Conservation (phyloP, 805 yeast species). For the Candida insectalens region DNA sequence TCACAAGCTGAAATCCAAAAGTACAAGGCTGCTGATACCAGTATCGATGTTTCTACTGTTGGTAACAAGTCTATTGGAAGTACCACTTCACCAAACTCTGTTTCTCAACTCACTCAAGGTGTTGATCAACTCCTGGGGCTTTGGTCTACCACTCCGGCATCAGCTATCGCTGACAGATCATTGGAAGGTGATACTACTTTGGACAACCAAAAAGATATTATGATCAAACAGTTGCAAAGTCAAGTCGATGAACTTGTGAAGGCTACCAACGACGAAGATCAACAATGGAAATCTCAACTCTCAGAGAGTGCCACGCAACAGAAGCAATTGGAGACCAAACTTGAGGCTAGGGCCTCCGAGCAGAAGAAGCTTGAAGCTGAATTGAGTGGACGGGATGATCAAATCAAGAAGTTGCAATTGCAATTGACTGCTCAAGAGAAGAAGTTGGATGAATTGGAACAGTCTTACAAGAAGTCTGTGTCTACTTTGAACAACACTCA, state of each 20-base stretch:
- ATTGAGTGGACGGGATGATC: too few species aligned
- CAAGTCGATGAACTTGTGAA: slow-evolving; percentile 48
- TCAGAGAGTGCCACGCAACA: slow-evolving; percentile 17
- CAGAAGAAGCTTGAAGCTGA: too few species aligned
- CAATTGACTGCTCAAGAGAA: slow-evolving; percentile 17
- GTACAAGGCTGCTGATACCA: not conserved
- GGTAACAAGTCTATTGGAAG: not conserved
- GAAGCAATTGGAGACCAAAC: too few species aligned
- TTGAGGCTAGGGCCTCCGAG: too few species aligned
- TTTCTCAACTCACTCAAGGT: slow-evolving; percentile 6
- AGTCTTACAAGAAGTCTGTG: slow-evolving; percentile 61
- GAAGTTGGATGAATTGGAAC: slow-evolving; percentile 35
- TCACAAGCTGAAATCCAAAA: slow-evolving; percentile 29
- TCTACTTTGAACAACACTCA: slow-evolving; percentile 67
- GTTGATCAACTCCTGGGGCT: slow-evolving; percentile 11
- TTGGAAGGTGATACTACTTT: not conserved
- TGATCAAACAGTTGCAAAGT: slow-evolving; percentile 31
- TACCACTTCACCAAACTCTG: not conserved
- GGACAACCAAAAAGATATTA: not conserved
- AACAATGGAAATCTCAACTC: slow-evolving; percentile 25
- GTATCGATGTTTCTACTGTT: not conserved
- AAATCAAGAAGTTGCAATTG: slow-evolving; percentile 25
- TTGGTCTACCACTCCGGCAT: slow-evolving; percentile 5
- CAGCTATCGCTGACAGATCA: slow-evolving; percentile 6
- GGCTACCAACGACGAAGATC: slow-evolving; percentile 27